phyloP scores from a whole-genome alignment of 306 rosid genomes.

The Pyrus pyrifolia region DNA sequence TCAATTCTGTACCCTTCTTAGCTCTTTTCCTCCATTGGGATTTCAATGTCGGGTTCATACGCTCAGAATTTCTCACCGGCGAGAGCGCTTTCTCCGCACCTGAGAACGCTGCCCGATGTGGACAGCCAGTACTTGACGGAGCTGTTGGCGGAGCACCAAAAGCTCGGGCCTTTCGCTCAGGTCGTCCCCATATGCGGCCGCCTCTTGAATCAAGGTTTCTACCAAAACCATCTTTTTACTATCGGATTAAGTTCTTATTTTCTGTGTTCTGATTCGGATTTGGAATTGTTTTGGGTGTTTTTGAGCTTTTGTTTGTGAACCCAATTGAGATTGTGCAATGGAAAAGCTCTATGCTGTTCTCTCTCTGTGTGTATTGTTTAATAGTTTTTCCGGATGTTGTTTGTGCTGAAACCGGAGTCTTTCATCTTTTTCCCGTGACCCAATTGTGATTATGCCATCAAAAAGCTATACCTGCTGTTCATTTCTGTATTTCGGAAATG shows the following conservation, averaged over 20 bases:
- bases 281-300: neutral
- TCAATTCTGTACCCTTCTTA: neutral
- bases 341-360: neutral
- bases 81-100: conserved; percentile 87
- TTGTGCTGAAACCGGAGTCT: neutral
- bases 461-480: neutral
- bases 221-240: neutral
- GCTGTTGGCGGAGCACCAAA: conserved; percentile 87
- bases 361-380: neutral
- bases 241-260: neutral
- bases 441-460: neutral
- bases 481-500: neutral
- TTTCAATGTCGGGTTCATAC: conserved; percentile 73
- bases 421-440: neutral
- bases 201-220: conserved; percentile 83
- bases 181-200: conserved; percentile 88
- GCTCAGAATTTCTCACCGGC: conserved; percentile 81
- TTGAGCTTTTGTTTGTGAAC: neutral
- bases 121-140: conserved; percentile 92
- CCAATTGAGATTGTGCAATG: neutral
- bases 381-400: neutral
- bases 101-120: conserved; percentile 64
- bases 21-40: neutral
- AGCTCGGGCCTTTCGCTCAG: conserved; percentile 90
- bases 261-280: neutral